Conservation (phyloP, 352 stramenopile species). For the Globisporangium rhizosaccharum region DNA sequence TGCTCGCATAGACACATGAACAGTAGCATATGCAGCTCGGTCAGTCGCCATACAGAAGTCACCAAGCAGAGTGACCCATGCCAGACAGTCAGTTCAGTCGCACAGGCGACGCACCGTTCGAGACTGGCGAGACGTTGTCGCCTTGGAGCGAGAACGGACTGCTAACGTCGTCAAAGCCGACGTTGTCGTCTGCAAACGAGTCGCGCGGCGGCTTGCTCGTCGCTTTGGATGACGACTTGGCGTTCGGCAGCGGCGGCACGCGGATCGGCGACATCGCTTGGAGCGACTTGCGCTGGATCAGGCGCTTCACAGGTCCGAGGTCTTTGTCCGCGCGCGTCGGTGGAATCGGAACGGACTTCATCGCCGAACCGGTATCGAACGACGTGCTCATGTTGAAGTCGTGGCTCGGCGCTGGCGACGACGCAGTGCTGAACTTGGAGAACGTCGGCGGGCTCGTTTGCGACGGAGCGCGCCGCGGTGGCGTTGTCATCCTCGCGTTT, state of each 20-base stretch:
- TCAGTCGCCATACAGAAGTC: not conserved
- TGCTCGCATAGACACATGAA: slow-evolving; percentile 7
- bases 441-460: slow-evolving; percentile 10
- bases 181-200: slow-evolving; percentile 21
- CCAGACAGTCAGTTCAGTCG: not conserved
- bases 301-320: slow-evolving; percentile 8
- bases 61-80: not conserved
- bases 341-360: slow-evolving; percentile 25
- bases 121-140: slow-evolving; percentile 55
- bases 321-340: slow-evolving; percentile 18
- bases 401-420: slow-evolving; percentile 13
- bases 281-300: slow-evolving; percentile 16
- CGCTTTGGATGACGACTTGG: not conserved
- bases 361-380: slow-evolving; percentile 15
- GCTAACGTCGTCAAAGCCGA: slow-evolving; percentile 30
- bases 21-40: not conserved
- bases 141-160: slow-evolving; percentile 65
- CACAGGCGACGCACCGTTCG: slow-evolving; percentile 34
- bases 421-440: slow-evolving; percentile 17
- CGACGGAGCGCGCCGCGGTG: slow-evolving; percentile 1
- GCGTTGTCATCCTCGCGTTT: not conserved
- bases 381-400: slow-evolving; percentile 18
- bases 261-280: slow-evolving; percentile 5
- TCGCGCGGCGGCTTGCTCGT: slow-evolving; percentile 23
- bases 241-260: not conserved